phyloP scores from a whole-genome alignment of 2,329 filamentous ascomycete species.

The Scleromitrula shiraiana region DNA sequence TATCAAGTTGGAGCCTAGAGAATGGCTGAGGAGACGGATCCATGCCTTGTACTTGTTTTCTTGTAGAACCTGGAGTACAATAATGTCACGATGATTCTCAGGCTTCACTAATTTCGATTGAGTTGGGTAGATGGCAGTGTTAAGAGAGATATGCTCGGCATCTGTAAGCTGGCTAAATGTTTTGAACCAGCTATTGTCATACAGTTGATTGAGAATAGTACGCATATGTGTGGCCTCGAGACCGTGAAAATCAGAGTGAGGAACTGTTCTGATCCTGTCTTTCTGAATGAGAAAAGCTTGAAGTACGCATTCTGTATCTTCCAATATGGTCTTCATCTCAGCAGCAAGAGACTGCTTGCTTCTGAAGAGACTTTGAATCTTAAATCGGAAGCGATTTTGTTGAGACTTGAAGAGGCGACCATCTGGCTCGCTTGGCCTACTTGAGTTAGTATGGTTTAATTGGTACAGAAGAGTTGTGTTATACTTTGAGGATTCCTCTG shows the following conservation, averaged over 20 bases:
- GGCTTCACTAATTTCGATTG: neutral
- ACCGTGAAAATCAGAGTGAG: conserved; percentile 25
- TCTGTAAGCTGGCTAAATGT: conserved; percentile 16
- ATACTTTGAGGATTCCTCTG: neutral
- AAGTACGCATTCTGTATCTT: conserved; percentile 17
- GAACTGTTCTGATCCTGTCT: conserved; percentile 13
- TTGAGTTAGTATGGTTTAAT: conserved; percentile 8
- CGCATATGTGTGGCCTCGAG: conserved; percentile 25
- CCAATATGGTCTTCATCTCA: conserved; percentile 21
- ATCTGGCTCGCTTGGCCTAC: conserved; percentile 12
- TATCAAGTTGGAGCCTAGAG: neutral
- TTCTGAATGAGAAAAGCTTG: conserved; percentile 20
- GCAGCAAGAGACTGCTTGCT: conserved; percentile 24
- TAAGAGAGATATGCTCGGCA: conserved; percentile 13
- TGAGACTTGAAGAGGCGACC: conserved; percentile 21
- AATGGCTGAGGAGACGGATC: conserved; percentile 14
- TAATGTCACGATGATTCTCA: conserved; percentile 16
- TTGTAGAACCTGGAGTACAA: conserved; percentile 22
- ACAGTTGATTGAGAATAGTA: conserved; percentile 23
- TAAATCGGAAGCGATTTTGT: conserved; percentile 18
- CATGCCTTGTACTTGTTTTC: conserved; percentile 18
- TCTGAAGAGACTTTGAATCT: conserved; percentile 21
- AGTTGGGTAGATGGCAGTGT: conserved; percentile 9
- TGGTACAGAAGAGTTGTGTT: neutral
- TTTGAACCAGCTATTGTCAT: conserved; percentile 22